phyloP scores from a whole-genome alignment of 2,329 filamentous ascomycete species.

The Fusarium pseudocircinatum region DNA sequence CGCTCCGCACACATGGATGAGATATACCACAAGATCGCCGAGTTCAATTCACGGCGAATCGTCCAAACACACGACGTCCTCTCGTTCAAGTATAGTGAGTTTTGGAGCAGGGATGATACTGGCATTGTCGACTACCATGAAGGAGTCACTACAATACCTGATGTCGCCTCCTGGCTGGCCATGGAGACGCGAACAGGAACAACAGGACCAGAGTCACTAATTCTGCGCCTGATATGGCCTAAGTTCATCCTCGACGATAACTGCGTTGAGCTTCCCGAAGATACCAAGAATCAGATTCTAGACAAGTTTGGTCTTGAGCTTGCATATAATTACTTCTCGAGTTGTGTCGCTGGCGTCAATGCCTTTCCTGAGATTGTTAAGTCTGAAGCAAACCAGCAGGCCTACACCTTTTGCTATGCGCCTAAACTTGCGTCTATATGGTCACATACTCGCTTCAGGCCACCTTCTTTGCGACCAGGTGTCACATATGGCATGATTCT shows the following conservation, averaged over 20 bases:
- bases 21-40: slow-evolving; percentile 45
- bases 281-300: slow-evolving; percentile 33
- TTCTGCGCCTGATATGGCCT: slow-evolving; percentile 46
- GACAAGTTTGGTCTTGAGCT: slow-evolving; percentile 44
- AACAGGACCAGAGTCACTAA: slow-evolving; percentile 34
- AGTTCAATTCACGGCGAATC: slow-evolving; percentile 36
- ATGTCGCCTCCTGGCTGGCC: slow-evolving; percentile 37
- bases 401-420: slow-evolving; percentile 49
- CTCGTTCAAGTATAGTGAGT: slow-evolving; percentile 43
- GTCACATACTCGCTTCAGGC: slow-evolving; percentile 43
- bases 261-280: slow-evolving; percentile 40
- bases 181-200: slow-evolving; percentile 22
- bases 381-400: slow-evolving; percentile 16
- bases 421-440: slow-evolving; percentile 52
- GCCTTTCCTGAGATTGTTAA: slow-evolving; percentile 31
- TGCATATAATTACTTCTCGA: slow-evolving; percentile 48
- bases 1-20: slow-evolving; percentile 43
- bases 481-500: slow-evolving; percentile 48
- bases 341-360: slow-evolving; percentile 48
- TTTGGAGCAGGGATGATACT: slow-evolving; percentile 41
- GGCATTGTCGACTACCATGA: slow-evolving; percentile 25
- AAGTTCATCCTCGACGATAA: slow-evolving; percentile 35
- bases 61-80: slow-evolving; percentile 20
- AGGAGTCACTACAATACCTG: slow-evolving; percentile 4
- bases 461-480: slow-evolving; percentile 4